These are phyloP conservation scores for Wickerhamomyces alni DNA, from an alignment of 805 yeast genomes.

Conservation along the genomic window DNA sequence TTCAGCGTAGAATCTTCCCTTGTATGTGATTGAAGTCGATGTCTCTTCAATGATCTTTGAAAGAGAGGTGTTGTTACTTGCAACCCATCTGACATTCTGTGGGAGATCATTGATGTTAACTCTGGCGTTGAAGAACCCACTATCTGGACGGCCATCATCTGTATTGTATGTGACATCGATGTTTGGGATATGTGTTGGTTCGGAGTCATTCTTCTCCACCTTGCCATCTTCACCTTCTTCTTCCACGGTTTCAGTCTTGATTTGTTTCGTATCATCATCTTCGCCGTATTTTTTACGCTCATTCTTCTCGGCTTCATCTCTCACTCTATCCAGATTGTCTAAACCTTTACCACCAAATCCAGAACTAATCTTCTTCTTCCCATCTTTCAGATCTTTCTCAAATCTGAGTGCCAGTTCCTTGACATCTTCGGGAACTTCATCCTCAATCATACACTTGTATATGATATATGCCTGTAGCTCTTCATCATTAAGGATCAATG, in stretches of 20 bases:
- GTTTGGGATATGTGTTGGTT: conserved; percentile 17
- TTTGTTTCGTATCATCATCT: conserved; percentile 25
- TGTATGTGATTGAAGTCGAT: conserved; percentile 70
- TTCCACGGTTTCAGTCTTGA: conserved; percentile 7
- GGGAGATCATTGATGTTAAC: conserved; percentile 83
- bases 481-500: conserved; percentile 61
- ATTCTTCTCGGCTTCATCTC: conserved; percentile 43
- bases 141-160: conserved; percentile 50
- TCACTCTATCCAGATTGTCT: conserved; percentile 61
- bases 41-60: conserved; percentile 64
- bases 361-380: conserved; percentile 55
- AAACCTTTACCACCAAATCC: conserved; percentile 96
- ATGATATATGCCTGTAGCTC: conserved; percentile 61
- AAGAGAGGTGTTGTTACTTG: conserved; percentile 60
- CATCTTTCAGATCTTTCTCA: conserved; percentile 54
- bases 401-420: conserved; percentile 47
- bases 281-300: conserved; percentile 47
- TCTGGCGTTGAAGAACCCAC: conserved; percentile 53
- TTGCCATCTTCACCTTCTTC: conserved; percentile 14
- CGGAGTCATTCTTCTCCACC: conserved; percentile 12
- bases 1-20: conserved; percentile 69
- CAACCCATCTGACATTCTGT: conserved; percentile 71
- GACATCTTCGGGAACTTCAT: conserved; percentile 47
- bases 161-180: conserved; percentile 43
- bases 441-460: conserved; percentile 40